A percentile compares a stretch with the other conserved stretches of the same genome.
These are phyloP conservation scores for Debaryomyces robertsiae DNA, from an alignment of 1,139 yeast genomes.

Conservation along the genomic window DNA sequence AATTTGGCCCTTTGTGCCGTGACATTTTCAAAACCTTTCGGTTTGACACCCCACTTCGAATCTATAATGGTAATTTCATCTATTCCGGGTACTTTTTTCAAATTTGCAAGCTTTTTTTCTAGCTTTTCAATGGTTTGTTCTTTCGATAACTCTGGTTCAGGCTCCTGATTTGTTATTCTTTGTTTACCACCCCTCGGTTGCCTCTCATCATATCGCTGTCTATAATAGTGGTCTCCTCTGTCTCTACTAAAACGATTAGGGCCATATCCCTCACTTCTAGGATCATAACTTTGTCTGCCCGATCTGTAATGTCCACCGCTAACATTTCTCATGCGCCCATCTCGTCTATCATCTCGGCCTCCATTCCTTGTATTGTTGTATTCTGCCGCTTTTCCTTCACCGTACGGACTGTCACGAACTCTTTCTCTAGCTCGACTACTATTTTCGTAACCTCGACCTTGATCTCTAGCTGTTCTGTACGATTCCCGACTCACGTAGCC, in stretches of 20 bases:
- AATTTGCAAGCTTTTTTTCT: slow-evolving; percentile 23
- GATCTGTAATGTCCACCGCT: slow-evolving; percentile 9
- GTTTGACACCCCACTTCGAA: slow-evolving; percentile 74
- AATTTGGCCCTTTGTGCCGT: slow-evolving; percentile 80
- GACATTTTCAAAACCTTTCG: slow-evolving; percentile 74
- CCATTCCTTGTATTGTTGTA: slow-evolving; percentile 13
- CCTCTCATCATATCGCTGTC: slow-evolving; percentile 6
- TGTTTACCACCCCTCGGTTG: neutral
- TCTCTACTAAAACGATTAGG: slow-evolving; percentile 14
- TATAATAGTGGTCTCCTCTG: slow-evolving; percentile 10
- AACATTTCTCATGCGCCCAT: slow-evolving; percentile 5
- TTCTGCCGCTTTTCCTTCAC: slow-evolving; percentile 8
- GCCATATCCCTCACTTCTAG: slow-evolving; percentile 11
- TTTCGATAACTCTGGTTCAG: slow-evolving; percentile 17
- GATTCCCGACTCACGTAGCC: slow-evolving; percentile 4
- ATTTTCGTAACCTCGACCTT: slow-evolving; percentile 7
- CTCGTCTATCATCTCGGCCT: slow-evolving; percentile 10
- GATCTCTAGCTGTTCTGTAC: slow-evolving; percentile 3
- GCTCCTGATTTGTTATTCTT: slow-evolving; percentile 2
- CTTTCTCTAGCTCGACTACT: slow-evolving; percentile 13
- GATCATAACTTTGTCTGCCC: slow-evolving; percentile 2
- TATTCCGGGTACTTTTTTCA: slow-evolving; percentile 27
- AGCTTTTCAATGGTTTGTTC: slow-evolving; percentile 25
- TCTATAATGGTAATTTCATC: slow-evolving; percentile 43
- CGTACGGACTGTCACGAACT: slow-evolving; percentile 14